These are phyloP conservation scores for Daucus carota DNA, from an alignment of 129 eudicot genomes.

Conservation along the genomic window DNA sequence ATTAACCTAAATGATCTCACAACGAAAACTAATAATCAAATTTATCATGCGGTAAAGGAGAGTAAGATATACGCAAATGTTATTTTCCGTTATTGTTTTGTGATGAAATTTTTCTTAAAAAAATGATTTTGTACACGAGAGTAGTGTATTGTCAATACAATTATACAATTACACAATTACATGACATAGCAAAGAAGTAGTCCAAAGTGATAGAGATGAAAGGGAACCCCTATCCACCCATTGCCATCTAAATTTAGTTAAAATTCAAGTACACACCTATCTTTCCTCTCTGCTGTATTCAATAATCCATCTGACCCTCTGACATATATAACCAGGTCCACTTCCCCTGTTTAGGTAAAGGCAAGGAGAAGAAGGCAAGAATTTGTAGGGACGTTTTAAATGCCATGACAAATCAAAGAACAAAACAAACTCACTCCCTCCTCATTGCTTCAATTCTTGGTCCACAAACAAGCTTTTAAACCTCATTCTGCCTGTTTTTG, in stretches of 20 bases:
- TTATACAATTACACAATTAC: too few relatives aligned
- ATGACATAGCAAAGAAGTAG: neutral
- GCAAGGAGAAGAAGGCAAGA: constrained; percentile 4
- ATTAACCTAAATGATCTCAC: too few relatives aligned
- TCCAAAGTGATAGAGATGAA: neutral
- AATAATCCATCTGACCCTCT: neutral
- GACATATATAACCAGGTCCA: neutral
- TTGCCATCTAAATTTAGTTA: constrained; percentile 1
- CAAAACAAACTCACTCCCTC: neutral
- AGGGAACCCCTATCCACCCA: neutral
- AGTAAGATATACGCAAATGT: too few relatives aligned
- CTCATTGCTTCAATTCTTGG: neutral
- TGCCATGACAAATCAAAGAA: constrained; percentile 1
- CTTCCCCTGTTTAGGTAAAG: neutral
- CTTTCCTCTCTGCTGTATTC: neutral
- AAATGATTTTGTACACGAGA: too few relatives aligned
- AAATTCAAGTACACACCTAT: neutral
- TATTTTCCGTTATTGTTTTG: too few relatives aligned
- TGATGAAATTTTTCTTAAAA: too few relatives aligned
- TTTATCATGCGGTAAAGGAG: too few relatives aligned
- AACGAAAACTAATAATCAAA: too few relatives aligned
- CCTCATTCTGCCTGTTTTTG: neutral
- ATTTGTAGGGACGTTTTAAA: neutral
- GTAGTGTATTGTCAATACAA: too few relatives aligned
- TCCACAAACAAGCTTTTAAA: neutral